phyloP scores from a whole-genome alignment of 257 asterid species.

The Plantago major region DNA sequence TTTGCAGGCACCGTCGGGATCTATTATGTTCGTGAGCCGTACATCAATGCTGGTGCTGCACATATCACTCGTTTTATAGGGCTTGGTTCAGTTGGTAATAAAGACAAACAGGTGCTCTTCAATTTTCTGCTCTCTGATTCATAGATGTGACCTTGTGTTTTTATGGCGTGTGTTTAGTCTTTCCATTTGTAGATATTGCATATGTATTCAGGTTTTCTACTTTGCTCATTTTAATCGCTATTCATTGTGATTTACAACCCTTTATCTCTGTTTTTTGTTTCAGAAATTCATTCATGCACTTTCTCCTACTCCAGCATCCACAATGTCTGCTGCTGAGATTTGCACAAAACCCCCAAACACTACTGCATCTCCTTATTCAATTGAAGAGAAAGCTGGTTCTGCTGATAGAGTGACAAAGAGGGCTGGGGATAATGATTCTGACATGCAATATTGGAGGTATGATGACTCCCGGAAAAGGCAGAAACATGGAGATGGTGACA shows the following conservation, averaged over 20 bases:
- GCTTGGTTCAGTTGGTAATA: slow-evolving; percentile 91
- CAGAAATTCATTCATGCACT: slow-evolving; percentile 98
- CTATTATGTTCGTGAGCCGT: slow-evolving; percentile 87
- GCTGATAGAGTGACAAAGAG: slow-evolving; percentile 47
- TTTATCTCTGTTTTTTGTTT: slow-evolving; percentile 13
- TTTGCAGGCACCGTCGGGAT: slow-evolving; percentile 77
- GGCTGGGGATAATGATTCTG: slow-evolving; percentile 53
- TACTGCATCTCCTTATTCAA: slow-evolving; percentile 66
- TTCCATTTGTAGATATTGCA: slow-evolving; percentile 13
- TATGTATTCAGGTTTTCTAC: slow-evolving; percentile 8
- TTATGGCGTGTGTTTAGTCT: slow-evolving; percentile 4
- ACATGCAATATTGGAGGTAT: slow-evolving; percentile 90
- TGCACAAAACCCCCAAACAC: slow-evolving; percentile 68
- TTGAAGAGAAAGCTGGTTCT: slow-evolving; percentile 31
- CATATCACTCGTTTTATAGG: slow-evolving; percentile 94
- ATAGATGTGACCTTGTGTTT: slow-evolving; percentile 15
- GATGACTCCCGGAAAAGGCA: slow-evolving; percentile 76
- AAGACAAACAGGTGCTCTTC: slow-evolving; percentile 73
- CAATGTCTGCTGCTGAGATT: slow-evolving; percentile 72
- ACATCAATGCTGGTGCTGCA: slow-evolving; percentile 59
- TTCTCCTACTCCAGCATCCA: slow-evolving; percentile 88
- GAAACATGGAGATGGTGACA: slow-evolving; percentile 66
- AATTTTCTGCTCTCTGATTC: slow-evolving; percentile 12
- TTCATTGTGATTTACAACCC: slow-evolving; percentile 2
- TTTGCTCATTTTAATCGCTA: background rate